Conservation (phyloP, 805 yeast genomes). For the Ogataea polymorpha region DNA sequence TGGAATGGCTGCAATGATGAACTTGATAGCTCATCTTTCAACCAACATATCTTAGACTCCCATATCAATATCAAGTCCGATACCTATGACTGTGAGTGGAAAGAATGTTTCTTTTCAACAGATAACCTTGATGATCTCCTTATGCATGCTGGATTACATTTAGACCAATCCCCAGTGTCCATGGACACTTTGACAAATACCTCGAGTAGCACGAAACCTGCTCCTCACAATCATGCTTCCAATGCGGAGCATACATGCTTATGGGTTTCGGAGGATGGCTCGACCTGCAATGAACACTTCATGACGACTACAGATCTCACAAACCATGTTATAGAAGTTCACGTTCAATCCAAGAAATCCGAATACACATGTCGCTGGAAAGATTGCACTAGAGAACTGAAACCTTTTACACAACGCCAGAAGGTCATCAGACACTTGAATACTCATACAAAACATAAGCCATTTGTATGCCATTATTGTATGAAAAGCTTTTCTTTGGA, state of each 20-base stretch:
- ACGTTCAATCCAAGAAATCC: slow-evolving; percentile 72
- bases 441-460: slow-evolving; percentile 83
- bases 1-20: slow-evolving; percentile 63
- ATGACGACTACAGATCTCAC: slow-evolving; percentile 59
- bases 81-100: slow-evolving; percentile 67
- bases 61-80: slow-evolving; percentile 26
- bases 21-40: slow-evolving; percentile 37
- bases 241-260: slow-evolving; percentile 27
- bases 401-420: slow-evolving; percentile 76
- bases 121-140: slow-evolving; percentile 51
- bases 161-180: slow-evolving; percentile 1
- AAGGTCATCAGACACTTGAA: slow-evolving; percentile 83
- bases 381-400: slow-evolving; percentile 63
- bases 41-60: slow-evolving; percentile 54
- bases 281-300: slow-evolving; percentile 51
- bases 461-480: slow-evolving; percentile 71
- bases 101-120: slow-evolving; percentile 59
- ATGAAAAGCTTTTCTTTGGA: slow-evolving; percentile 72
- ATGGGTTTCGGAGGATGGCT: slow-evolving; percentile 34
- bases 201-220: slow-evolving; percentile 4
- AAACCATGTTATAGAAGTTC: slow-evolving; percentile 63
- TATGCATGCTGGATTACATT: slow-evolving; percentile 44
- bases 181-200: not conserved
- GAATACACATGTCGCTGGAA: slow-evolving; percentile 74
- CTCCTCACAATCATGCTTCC: slow-evolving; percentile 2